Evolutionary conservation across 2,329 filamentous ascomycete genomes (phyloP).

Genomic region (Neofusicoccum sp.): DNA sequence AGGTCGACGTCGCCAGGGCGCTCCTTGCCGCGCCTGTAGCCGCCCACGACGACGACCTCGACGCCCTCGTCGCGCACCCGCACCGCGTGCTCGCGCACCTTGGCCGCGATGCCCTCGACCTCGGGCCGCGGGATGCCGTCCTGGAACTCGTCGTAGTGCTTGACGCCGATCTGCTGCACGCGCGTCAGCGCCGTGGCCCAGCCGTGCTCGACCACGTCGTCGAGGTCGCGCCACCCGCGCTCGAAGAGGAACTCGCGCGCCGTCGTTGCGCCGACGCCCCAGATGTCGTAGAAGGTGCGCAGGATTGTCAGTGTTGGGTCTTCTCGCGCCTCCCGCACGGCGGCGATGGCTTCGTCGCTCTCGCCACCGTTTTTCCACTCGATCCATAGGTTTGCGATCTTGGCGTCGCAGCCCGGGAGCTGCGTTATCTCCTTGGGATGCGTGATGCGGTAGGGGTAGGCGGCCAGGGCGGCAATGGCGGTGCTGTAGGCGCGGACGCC

Average conservation of each 20-base stretch:
- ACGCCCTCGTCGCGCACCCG: conserved; percentile 57
- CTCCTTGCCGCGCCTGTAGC: conserved; percentile 77
- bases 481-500: conserved; percentile 86
- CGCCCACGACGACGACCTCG: conserved; percentile 71
- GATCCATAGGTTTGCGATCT: conserved; percentile 75
- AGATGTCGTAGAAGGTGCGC: conserved; percentile 77
- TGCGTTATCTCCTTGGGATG: conserved; percentile 45
- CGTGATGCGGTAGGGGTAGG: conserved; percentile 69
- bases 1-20: conserved; percentile 82
- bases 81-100: conserved; percentile 69
- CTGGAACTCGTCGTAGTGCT: conserved; percentile 87
- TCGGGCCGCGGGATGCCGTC: conserved; percentile 71
- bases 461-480: conserved; percentile 78
- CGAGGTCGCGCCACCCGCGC: conserved; percentile 77
- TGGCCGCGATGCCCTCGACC: conserved; percentile 67
- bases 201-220: conserved; percentile 82
- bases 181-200: conserved; percentile 71
- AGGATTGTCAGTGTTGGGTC: conserved; percentile 68
- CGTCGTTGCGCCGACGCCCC: conserved; percentile 85
- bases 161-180: conserved; percentile 90
- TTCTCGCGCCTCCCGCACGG: conserved; percentile 64
- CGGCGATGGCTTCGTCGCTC: conserved; percentile 59
- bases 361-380: conserved; percentile 68
- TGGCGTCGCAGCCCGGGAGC: conserved; percentile 79
- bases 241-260: conserved; percentile 79